Evolutionary conservation across 2,329 filamentous ascomycete genomes (phyloP).

Genomic region (Xylariaceae sp.): DNA sequence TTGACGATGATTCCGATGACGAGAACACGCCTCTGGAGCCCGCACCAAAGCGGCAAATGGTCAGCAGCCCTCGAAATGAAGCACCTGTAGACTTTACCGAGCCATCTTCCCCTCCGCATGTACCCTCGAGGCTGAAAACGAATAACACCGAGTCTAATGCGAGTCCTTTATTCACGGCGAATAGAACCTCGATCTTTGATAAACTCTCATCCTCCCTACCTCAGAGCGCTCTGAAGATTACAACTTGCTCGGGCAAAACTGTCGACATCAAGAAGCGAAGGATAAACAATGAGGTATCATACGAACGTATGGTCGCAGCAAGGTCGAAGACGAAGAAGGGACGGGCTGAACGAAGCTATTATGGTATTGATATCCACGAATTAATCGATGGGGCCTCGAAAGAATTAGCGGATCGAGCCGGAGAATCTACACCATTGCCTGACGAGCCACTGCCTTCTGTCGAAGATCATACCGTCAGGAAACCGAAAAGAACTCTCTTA

Average conservation of each 20-base stretch:
- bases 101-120: constrained; percentile 36
- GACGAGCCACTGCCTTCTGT: constrained; percentile 51
- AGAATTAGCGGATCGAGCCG: constrained; percentile 55
- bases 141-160: constrained; percentile 23
- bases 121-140: constrained; percentile 18
- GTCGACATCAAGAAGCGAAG: constrained; percentile 63
- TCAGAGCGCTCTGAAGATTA: constrained; percentile 49
- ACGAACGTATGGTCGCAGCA: constrained; percentile 71
- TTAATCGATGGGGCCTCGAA: constrained; percentile 75
- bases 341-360: constrained; percentile 78
- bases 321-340: constrained; percentile 72
- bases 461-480: constrained; percentile 48
- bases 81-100: constrained; percentile 30
- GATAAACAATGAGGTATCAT: constrained; percentile 56
- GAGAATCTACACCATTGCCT: constrained; percentile 33
- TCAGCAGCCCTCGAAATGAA: constrained; percentile 41
- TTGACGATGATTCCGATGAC: constrained; percentile 51
- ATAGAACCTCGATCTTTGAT: constrained; percentile 32
- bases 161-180: constrained; percentile 33
- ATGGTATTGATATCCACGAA: constrained; percentile 89
- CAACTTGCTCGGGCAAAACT: constrained; percentile 64
- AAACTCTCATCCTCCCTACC: constrained; percentile 32
- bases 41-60: constrained; percentile 53
- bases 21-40: constrained; percentile 45
- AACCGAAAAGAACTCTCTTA: constrained; percentile 63